phyloP scores from a whole-genome alignment of 495 filamentous ascomycete species.

The Aspergillus asperescens region DNA sequence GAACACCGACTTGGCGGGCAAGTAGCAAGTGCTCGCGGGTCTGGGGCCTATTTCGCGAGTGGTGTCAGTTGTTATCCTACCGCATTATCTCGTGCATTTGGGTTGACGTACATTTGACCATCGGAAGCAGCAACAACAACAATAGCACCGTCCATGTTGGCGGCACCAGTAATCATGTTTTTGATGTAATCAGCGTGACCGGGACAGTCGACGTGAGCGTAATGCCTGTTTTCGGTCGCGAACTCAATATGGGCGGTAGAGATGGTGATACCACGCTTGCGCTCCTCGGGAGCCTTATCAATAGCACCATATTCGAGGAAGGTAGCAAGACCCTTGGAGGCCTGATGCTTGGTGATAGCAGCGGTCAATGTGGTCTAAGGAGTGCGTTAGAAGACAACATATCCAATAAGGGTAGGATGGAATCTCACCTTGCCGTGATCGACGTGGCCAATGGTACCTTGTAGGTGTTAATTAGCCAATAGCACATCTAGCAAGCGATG shows the following conservation, averaged over 20 bases:
- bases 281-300: conserved; percentile 98
- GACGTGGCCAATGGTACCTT: conserved; percentile 97
- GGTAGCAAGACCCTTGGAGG: conserved; percentile 84
- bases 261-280: conserved; percentile 99
- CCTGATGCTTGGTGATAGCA: conserved; percentile 95
- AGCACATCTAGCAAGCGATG: not conserved
- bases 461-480: conserved; percentile 12
- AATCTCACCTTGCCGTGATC: conserved; percentile 91
- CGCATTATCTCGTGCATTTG: not conserved
- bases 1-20: conserved; percentile 94
- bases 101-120: conserved; percentile 74
- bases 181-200: conserved; percentile 99
- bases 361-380: conserved; percentile 93
- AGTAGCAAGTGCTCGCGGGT: conserved; percentile 97
- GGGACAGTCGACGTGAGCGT: conserved; percentile 99
- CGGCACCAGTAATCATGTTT: conserved; percentile 99
- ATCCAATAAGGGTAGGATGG: conserved; percentile 15
- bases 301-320: conserved; percentile 97
- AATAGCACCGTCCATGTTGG: conserved; percentile 96
- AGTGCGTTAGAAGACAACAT: conserved; percentile 20
- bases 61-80: conserved; percentile 19
- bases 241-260: conserved; percentile 98
- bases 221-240: conserved; percentile 83
- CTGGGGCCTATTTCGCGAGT: conserved; percentile 65
- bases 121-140: conserved; percentile 98